Base-by-base conservation (phyloP, 1,284 basidiomycete genomes). In the Melampsora americana region DNA sequence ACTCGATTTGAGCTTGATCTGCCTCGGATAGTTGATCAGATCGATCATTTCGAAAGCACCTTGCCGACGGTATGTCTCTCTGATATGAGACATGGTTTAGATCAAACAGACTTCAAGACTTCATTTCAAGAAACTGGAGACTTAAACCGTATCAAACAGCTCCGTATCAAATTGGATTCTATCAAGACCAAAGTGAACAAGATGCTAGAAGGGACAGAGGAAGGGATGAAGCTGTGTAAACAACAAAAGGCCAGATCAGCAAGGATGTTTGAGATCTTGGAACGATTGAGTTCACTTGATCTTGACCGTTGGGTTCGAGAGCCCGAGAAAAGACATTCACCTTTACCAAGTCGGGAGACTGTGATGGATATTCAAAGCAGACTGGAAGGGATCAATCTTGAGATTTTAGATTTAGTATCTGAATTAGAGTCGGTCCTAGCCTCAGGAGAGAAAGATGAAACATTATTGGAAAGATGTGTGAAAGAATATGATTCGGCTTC, bases 301-400 rank as follows among this genome's bases (percentile, higher is more conserved):
- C 62, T 73, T 20, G 70, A 73, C n/a, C 20, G 16, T 28, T 73
- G 61, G 48, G 46, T 73, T 65, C 9, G 30, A 16, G 30, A 73
- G 26, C 28, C 42, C n/a, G 53, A 66, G 26, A 53, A 48, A 3
- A 28, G 26, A 56, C 62, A 73, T 50, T 46, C 72, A 20, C 72
- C 72, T 20, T 50, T 74, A 39, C 72, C 72, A 16, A 61, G 28
- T 46, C 64, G 50, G 39, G 65, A 23, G 23, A 59, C 18, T 5
- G 50, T 18, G 30, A 35, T n/a, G 6, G 60, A 62, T 9, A 62
- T 74, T 44, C 50, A 28, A 16, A 20, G 46, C 9, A 42, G n/a
- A 6, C 14, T 74, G 23, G 28, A 67, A 42, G 32, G 30, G 7
- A 60, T 74, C 50, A 44, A 46, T 30, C 64, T 66, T 50, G 50